These are phyloP conservation scores for Mangifera indica DNA, from an alignment of 345 rosid genomes.

Conservation along the genomic window DNA sequence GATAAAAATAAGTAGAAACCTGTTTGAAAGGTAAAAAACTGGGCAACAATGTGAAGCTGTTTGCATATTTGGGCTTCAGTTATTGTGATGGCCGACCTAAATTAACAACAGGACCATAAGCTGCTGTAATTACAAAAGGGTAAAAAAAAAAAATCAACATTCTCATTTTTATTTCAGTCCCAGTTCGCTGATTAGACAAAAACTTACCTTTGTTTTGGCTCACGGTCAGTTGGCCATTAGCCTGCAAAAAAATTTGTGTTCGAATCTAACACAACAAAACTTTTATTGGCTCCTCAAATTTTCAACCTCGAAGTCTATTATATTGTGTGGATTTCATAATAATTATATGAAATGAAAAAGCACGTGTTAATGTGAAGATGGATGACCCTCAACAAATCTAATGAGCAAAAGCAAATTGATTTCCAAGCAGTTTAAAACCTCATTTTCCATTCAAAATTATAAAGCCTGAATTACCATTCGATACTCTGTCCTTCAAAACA, in stretches of 20 bases:
- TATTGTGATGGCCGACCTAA: background rate
- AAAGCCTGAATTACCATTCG: constrained; percentile 84
- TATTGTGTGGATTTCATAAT: no score
- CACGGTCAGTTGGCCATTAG: no score
- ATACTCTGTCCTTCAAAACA: background rate
- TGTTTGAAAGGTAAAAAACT: constrained; percentile 13
- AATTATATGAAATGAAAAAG: background rate
- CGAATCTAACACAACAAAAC: no score
- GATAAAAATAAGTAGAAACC: constrained; percentile 16
- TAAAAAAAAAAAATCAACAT: no score
- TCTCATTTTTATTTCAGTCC: no score
- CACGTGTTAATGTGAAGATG: constrained; percentile 58
- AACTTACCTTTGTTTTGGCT: no score
- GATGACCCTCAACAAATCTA: constrained; percentile 76
- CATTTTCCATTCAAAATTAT: constrained; percentile 36
- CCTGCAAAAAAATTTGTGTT: no score
- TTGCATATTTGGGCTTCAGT: constrained; percentile 28
- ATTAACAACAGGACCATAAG: background rate
- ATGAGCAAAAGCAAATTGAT: constrained; percentile 67
- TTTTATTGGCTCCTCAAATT: no score
- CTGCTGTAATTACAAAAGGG: background rate
- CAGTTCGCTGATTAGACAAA: no score
- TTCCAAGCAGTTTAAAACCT: constrained; percentile 77
- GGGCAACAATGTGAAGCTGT: constrained; percentile 30
- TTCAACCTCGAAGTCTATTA: no score